Base-by-base conservation (phyloP, 768 basidiomycete species). In the Artomyces pyxidatus region DNA sequence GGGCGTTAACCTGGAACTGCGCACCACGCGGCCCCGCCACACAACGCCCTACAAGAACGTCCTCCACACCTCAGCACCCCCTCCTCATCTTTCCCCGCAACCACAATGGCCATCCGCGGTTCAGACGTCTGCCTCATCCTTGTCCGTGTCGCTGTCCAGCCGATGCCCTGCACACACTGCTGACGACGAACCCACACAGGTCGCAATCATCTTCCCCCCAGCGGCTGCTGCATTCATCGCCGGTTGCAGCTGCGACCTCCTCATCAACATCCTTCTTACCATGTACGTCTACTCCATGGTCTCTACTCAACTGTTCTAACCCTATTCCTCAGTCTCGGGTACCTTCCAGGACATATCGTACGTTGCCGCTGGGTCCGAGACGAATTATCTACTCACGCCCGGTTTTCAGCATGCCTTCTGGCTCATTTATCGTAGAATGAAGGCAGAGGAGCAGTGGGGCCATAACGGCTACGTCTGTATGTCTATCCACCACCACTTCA, bases 381-480 rank as follows among this genome's bases (percentile, higher is more conserved):
- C 14, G 12, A 5, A 11, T 50, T 4, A 27, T 28, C 12, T 14
- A 22, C 39, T 32, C 25, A 32, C 48, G 26, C 8, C 27, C 22
- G 25, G 26, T 35, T 38, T 29, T 5, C 45, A 78, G 77, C 88
- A 92, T 61, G 85, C 88, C 1, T 90, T 91, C 69, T 91, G 85
- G 85, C 74, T 94, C 45, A 90, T 92, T 49, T 91, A 91, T 70
- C 84, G 76, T 76, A 86, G 85, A 76, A 90, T 90, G 76, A 75
- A 87, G 58, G 91, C 89, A 0, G 86, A 89, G 58, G 88, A 89
- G 58, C 74, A 72, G 37, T 94, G 88, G 59, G 90, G 90, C 11
- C 66, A 61, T 5, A 88, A 86, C 17, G 84, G 84, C 27, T 92
- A 80, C 70, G 65, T 72, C 45, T 92, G 88, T 89, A 60, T 60